Conservation (phyloP, 2,329 filamentous ascomycete species). For the Pyrenophora teres region DNA sequence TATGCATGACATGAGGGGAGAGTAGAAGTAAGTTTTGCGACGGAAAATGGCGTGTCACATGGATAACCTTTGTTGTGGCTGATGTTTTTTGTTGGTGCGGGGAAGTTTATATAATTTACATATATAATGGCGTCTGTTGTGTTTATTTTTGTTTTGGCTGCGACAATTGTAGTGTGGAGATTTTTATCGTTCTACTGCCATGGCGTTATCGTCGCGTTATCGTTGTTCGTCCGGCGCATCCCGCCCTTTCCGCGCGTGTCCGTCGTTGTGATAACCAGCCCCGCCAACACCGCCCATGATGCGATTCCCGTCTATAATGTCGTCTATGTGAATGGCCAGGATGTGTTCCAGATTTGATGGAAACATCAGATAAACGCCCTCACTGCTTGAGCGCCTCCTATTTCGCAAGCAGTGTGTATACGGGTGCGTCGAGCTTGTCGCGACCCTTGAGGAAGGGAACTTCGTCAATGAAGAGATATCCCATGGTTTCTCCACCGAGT, state of each 20-base stretch:
- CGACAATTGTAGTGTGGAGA: too few species aligned
- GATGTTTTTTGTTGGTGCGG: too few species aligned
- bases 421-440: constrained; percentile 82
- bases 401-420: constrained; percentile 78
- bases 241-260: neutral
- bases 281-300: constrained; percentile 28
- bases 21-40: constrained; percentile 2
- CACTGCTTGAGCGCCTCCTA: constrained; percentile 49
- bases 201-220: too few species aligned
- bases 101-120: too few species aligned
- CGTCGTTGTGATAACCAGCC: constrained; percentile 3
- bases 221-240: neutral
- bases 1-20: too few species aligned
- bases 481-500: constrained; percentile 82
- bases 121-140: too few species aligned
- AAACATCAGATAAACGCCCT: neutral
- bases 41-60: neutral
- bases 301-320: constrained; percentile 24
- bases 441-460: constrained; percentile 91
- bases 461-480: constrained; percentile 94
- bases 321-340: constrained; percentile 3
- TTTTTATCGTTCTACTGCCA: too few species aligned
- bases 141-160: too few species aligned
- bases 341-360: neutral
- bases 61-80: too few species aligned